Evolutionary conservation across 805 yeast species (phyloP).

Genomic region (Candida yuanshanica): DNA sequence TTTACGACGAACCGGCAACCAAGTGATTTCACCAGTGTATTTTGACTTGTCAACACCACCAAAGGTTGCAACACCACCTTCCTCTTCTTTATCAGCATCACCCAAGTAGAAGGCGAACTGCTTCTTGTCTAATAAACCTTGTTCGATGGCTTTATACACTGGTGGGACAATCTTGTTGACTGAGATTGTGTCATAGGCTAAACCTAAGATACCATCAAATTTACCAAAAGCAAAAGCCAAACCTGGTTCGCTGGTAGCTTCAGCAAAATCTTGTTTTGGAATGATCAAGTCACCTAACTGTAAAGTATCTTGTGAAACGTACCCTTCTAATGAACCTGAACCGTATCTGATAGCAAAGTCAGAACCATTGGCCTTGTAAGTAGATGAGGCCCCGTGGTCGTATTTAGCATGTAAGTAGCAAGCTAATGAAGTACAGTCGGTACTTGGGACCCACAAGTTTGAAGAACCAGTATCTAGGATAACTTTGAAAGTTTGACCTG

Average conservation of each 20-base stretch:
- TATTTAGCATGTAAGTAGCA: constrained; percentile 92
- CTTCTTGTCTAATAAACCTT: constrained; percentile 76
- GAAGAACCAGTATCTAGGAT: constrained; percentile 95
- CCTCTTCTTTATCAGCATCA: constrained; percentile 57
- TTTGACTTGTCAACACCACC: constrained; percentile 85
- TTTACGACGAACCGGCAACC: constrained; percentile 98
- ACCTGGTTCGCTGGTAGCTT: constrained; percentile 96
- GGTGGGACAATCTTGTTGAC: constrained; percentile 92
- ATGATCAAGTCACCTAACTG: constrained; percentile 79
- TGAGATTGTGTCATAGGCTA: constrained; percentile 88
- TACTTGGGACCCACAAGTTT: constrained; percentile 93
- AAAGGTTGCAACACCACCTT: constrained; percentile 90
- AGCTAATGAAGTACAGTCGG: constrained; percentile 87
- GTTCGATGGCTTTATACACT: constrained; percentile 77
- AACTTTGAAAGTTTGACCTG: constrained; percentile 90
- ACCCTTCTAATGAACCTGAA: constrained; percentile 89
- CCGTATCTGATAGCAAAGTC: constrained; percentile 87
- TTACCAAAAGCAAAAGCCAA: constrained; percentile 97
- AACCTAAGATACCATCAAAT: constrained; percentile 95
- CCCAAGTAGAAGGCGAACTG: constrained; percentile 91
- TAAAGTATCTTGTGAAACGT: constrained; percentile 79
- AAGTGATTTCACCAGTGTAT: constrained; percentile 78
- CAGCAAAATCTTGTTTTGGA: constrained; percentile 90
- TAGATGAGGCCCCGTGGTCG: constrained; percentile 74
- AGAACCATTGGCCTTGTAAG: constrained; percentile 83